phyloP scores from a whole-genome alignment of 2,329 filamentous ascomycete genomes.

The Ophiocordyceps camponoti-saundersi region DNA sequence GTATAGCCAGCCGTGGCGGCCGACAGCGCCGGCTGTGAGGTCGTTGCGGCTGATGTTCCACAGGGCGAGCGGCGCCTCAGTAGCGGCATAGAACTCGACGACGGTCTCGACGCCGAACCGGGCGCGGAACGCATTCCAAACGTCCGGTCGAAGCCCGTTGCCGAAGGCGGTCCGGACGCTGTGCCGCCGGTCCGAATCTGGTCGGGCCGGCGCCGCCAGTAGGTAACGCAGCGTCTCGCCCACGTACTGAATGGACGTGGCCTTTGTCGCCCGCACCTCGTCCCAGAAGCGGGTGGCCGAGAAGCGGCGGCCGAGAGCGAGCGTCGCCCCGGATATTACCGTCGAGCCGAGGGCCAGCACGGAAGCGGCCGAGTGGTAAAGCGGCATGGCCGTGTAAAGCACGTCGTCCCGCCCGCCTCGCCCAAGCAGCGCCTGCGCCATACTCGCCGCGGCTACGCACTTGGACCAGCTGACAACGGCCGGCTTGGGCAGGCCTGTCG shows the following conservation, averaged over 20 bases:
- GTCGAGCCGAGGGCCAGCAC: constrained; percentile 50
- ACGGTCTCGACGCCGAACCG: constrained; percentile 61
- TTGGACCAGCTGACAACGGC: constrained; percentile 63
- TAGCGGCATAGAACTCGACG: constrained; percentile 68
- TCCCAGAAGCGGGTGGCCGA: constrained; percentile 63
- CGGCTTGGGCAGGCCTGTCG: constrained; percentile 69
- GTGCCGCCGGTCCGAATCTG: constrained; percentile 54
- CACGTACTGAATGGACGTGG: constrained; percentile 73
- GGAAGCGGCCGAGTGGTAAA: constrained; percentile 71
- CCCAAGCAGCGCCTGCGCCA: constrained; percentile 28
- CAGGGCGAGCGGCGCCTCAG: constrained; percentile 50
- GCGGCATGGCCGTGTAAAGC: constrained; percentile 76
- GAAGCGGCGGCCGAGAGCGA: constrained; percentile 63
- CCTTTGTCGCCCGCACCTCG: constrained; percentile 51
- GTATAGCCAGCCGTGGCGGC: constrained; percentile 49
- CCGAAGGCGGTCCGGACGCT: constrained; percentile 61
- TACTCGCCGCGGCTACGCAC: constrained; percentile 27
- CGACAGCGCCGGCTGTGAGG: constrained; percentile 61
- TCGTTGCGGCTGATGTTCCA: constrained; percentile 64
- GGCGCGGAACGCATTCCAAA: constrained; percentile 71
- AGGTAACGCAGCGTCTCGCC: constrained; percentile 78
- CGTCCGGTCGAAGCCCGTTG: constrained; percentile 70
- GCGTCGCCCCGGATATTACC: constrained; percentile 42
- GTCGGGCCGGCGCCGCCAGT: constrained; percentile 46
- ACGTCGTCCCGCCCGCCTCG: constrained; percentile 42